Base-by-base conservation (phyloP, 768 basidiomycete species). In the Trametes elegans region DNA sequence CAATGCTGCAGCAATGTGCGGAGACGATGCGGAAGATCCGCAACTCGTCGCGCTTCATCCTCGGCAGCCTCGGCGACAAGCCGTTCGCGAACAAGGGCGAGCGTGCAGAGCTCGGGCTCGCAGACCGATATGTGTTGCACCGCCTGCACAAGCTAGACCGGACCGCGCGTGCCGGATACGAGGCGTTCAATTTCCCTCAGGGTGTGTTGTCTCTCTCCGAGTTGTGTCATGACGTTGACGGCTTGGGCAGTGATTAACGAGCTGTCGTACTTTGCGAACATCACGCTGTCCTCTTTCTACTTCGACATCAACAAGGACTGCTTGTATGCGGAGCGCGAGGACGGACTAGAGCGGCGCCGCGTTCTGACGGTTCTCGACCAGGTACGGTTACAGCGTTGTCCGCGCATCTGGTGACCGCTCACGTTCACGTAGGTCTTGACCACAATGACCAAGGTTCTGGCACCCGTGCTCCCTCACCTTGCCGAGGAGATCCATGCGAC, bases 241-340 rank as follows among this genome's bases (percentile, higher is more conserved):
- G 35, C 29, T 18, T 14, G 32, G 57, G 34, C 57, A 96, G 93
- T 91, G 32, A 78, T 90, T 61, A 83, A 76, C 49, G 74, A 88
- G 8, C 69, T 96, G 11, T 81, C 79, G 34, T 82, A 86, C 59
- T 98, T 97, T 60, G 81, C 85, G 26, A 93, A 92, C 63, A 78
- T 84, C 55, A 90, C 88, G 0, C 77, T 98, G 19, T 98, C 96
- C 0, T 87, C 93, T 0, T 73, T 96, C 28, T 98, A 98, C 70
- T 91, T 98, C 59, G 93, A 95, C 64, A 84, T 90, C 44, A 90
- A 84, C 29, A 97, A 97, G 68, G 96, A 98, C 68, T 79, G 80
- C 40, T 72, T 99, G 9, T 98, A 99, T 65, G 90, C 91, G 29
- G 79, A 90, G 62, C 66, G 72, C 8, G 50, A 71, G 2, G 62